phyloP scores from a whole-genome alignment of 2,329 filamentous ascomycete species.

The Albifimbria verrucaria region DNA sequence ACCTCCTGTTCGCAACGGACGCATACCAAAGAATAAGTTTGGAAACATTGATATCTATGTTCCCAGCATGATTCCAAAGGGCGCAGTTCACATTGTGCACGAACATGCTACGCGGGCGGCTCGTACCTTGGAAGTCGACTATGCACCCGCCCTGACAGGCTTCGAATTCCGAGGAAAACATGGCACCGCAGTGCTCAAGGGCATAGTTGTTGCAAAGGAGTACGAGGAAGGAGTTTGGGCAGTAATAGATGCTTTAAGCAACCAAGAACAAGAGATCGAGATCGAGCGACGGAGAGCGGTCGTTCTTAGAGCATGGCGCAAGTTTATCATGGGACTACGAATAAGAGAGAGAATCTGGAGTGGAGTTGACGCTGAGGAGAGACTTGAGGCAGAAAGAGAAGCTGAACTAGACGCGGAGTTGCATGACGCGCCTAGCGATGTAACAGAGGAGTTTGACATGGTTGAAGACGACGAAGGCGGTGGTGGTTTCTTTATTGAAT shows the following conservation, averaged over 20 bases:
- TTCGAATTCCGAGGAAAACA: constrained; percentile 85
- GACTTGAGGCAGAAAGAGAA: constrained; percentile 34
- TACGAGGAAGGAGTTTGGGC: constrained; percentile 68
- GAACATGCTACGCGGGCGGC: constrained; percentile 67
- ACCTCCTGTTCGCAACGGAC: constrained; percentile 70
- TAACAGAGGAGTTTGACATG: constrained; percentile 41
- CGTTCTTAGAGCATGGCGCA: constrained; percentile 63
- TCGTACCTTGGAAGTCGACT: constrained; percentile 74
- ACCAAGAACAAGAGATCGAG: constrained; percentile 62
- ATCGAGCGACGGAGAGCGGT: constrained; percentile 69
- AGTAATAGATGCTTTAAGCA: constrained; percentile 64
- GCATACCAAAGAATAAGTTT: constrained; percentile 85
- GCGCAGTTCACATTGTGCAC: constrained; percentile 68
- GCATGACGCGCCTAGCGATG: constrained; percentile 35
- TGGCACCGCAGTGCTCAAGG: constrained; percentile 78
- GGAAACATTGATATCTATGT: constrained; percentile 95
- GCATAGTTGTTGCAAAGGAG: constrained; percentile 72
- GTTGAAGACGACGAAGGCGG: constrained; percentile 32
- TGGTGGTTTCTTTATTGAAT: constrained; percentile 42
- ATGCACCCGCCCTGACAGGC: constrained; percentile 83
- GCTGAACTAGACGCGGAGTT: constrained; percentile 32
- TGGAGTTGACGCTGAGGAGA: constrained; percentile 47
- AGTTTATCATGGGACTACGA: constrained; percentile 73
- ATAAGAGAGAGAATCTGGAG: constrained; percentile 72
- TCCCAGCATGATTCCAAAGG: constrained; percentile 81